These are phyloP conservation scores for Neonectria hederae DNA, from an alignment of 2,329 filamentous ascomycete species.

Conservation along the genomic window DNA sequence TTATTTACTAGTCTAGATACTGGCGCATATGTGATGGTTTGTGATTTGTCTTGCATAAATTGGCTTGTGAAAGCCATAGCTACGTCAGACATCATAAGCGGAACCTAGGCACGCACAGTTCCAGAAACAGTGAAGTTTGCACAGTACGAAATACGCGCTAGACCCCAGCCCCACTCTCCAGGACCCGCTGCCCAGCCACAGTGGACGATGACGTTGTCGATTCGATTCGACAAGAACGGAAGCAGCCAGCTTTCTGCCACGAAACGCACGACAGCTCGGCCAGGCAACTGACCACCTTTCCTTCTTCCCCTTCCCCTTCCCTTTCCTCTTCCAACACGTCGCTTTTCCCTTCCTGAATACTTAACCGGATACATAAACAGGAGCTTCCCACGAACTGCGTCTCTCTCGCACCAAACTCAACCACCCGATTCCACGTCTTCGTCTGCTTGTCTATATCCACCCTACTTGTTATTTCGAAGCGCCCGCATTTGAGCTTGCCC, in stretches of 20 bases:
- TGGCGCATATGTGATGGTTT: too few species aligned
- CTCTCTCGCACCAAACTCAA: background rate
- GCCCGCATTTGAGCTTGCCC: slow-evolving; percentile 28
- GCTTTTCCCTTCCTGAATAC: slow-evolving; percentile 2
- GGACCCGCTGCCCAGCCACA: slow-evolving; percentile 41
- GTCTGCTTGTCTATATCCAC: background rate
- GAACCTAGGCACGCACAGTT: background rate
- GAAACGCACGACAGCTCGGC: slow-evolving; percentile 37
- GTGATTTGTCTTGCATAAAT: background rate
- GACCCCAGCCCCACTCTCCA: slow-evolving; percentile 9
- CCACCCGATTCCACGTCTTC: slow-evolving; percentile 5
- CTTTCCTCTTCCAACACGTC: slow-evolving; percentile 21
- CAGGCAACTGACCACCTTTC: slow-evolving; percentile 47
- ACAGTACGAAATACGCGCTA: background rate
- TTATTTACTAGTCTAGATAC: too few species aligned
- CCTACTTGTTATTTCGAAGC: slow-evolving; percentile 2
- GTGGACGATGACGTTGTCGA: slow-evolving; percentile 49
- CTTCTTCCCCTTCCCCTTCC: slow-evolving; percentile 28
- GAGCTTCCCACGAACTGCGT: slow-evolving; percentile 9
- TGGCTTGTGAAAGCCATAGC: slow-evolving; percentile 23
- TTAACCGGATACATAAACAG: slow-evolving; percentile 13
- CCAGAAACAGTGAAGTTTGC: background rate
- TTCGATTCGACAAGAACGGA: slow-evolving; percentile 35
- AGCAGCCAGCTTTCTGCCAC: slow-evolving; percentile 26
- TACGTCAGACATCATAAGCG: background rate